A percentile compares a stretch with the other conserved stretches of the same genome.
phyloP scores from a whole-genome alignment of 169 alveolate species.

The Plasmodium billcollinsi region DNA sequence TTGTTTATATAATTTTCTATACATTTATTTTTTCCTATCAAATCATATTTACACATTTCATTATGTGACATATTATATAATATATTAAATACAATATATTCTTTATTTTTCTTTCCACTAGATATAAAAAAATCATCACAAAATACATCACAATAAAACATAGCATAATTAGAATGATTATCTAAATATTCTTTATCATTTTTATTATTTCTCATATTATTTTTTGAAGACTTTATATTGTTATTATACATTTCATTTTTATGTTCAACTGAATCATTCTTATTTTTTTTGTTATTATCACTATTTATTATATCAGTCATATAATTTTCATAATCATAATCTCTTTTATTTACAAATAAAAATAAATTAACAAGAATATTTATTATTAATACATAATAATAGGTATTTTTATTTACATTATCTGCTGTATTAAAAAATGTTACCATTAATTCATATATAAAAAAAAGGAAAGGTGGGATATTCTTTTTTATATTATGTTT shows the following conservation, averaged over 20 bases:
- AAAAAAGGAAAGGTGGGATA: slow-evolving; percentile 60
- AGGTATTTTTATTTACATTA: slow-evolving; percentile 15
- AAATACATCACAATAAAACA: slow-evolving; percentile 15
- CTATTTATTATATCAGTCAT: background rate
- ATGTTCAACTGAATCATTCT: background rate
- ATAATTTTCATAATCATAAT: background rate
- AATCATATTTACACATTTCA: slow-evolving; percentile 6
- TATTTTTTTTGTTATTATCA: background rate
- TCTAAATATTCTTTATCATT: background rate
- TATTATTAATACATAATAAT: slow-evolving; percentile 21
- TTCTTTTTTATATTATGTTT: slow-evolving; percentile 8
- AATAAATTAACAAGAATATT: slow-evolving; percentile 40
- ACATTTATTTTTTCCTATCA: background rate
- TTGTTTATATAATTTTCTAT: too few species aligned
- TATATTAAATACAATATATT: slow-evolving; percentile 4
- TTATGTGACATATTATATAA: background rate
- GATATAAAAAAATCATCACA: slow-evolving; percentile 4
- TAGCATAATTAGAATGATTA: background rate
- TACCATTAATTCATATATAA: slow-evolving; percentile 31
- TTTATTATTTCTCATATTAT: background rate
- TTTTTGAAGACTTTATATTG: background rate
- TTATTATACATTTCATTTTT: background rate
- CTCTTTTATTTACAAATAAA: background rate
- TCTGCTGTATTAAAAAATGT: slow-evolving; percentile 12
- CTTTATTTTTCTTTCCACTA: slow-evolving; percentile 16